These are phyloP conservation scores for Colletotrichum melonis DNA, from an alignment of 2,329 filamentous ascomycete species.

Conservation along the genomic window DNA sequence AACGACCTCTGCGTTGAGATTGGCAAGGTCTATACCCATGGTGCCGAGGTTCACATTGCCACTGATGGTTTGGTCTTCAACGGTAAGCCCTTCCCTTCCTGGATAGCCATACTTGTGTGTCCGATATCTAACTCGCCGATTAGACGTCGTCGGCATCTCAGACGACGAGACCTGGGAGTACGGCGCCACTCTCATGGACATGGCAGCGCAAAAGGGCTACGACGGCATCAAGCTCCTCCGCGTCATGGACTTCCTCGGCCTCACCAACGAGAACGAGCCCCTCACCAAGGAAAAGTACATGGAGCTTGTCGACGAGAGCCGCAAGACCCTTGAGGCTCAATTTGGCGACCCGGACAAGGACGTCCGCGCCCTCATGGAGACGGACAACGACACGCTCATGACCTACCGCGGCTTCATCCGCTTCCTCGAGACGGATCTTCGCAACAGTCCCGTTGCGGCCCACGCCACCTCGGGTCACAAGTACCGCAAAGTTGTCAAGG, in stretches of 20 bases:
- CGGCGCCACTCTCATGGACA: constrained; percentile 48
- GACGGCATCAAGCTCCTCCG: constrained; percentile 48
- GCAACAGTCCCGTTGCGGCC: constrained; percentile 29
- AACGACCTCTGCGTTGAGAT: constrained; percentile 52
- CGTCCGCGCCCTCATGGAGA: constrained; percentile 34
- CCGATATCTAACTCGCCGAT: constrained; percentile 34
- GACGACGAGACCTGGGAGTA: constrained; percentile 55
- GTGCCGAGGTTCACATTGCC: constrained; percentile 52
- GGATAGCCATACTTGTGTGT: rapidly evolving
- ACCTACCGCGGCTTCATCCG: constrained; percentile 38
- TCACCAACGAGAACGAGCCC: constrained; percentile 29
- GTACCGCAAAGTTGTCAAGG: constrained; percentile 36
- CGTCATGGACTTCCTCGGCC: constrained; percentile 48
- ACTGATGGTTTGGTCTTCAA: constrained; percentile 54
- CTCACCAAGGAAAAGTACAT: constrained; percentile 33
- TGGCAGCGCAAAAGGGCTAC: constrained; percentile 46
- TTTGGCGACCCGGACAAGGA: constrained; percentile 30
- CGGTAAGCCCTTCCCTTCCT: neutral
- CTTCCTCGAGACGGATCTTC: constrained; percentile 35
- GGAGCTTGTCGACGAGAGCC: constrained; percentile 23
- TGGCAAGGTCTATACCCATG: constrained; percentile 49
- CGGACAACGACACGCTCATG: constrained; percentile 36
- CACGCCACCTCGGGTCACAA: constrained; percentile 32
- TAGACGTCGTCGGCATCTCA: constrained; percentile 53
- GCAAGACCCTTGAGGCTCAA: constrained; percentile 29